Base-by-base conservation (phyloP, 2,329 filamentous ascomycete genomes). In the Tolypocladium pustulatum region DNA sequence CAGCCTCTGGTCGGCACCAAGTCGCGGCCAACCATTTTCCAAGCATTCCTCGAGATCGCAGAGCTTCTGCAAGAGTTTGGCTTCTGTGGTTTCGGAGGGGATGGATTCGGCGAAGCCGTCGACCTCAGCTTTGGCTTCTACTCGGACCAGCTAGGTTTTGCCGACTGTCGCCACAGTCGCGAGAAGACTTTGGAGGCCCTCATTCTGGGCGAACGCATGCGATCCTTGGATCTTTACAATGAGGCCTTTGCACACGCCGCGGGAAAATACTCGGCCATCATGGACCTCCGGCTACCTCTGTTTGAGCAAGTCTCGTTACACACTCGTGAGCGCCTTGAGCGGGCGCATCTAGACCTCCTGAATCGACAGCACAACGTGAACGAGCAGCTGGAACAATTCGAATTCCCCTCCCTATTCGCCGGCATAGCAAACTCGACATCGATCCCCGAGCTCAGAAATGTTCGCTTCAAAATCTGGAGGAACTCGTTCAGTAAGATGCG, bases 231-330 rank as follows among this genome's bases (percentile, higher is more conserved):
- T 9, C 80, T 99, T 2, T 97, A 96, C 73, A 90, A 90, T 60
- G 91, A 97, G 72, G 91, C 90, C 0, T 97, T 97, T 67, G 86
- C 91, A 6, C 94, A 97, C 71, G 91, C 87, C 0, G 91, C 90
- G 12, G 94, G 93, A 55, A 95, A 94, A 72, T 90, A 93, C 60
- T 82, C 89, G 25, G 80, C 91, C 37, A 84, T 91, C 60, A 80
- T 85, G 58, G 77, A 81, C 2, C 74, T 91, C 54, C 82, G 85
- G 51, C 86, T 84, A 55, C 83, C 85, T 0, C 83, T 94, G 54
- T 92, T 85, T 71, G 76, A 80, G 32, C 78, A 88, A 66, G 82
- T 97, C 49, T 89, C 86, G 1, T 72, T 77, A 0, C 81, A 83
- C 61, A 96, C 92, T 0, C 83, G 85, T 53, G 88, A 90, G 65